Evolutionary conservation across 441 rosid genomes (phyloP).

Genomic region (Syzygium syzygioides): DNA sequence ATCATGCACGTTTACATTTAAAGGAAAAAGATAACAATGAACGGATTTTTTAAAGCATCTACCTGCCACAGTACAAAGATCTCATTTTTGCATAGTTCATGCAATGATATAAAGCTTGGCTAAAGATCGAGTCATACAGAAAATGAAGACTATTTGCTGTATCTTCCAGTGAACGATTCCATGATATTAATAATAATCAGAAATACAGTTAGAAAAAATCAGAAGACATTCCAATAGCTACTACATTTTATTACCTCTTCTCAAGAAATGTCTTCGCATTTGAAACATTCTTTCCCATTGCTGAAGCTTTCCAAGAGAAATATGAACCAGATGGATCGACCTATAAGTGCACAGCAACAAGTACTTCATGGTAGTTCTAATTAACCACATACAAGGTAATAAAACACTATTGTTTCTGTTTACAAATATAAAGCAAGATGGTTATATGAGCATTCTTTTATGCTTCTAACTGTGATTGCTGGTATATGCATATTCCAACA

Average conservation of each 20-base stretch:
- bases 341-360: conserved; percentile 23
- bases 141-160: not conserved
- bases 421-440: not conserved
- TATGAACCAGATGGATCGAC: conserved; percentile 99
- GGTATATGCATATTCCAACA: not conserved
- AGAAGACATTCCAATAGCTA: not conserved
- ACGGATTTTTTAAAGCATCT: not conserved
- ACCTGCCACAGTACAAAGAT: not conserved
- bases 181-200: not conserved
- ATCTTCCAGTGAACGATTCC: not conserved
- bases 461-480: not conserved
- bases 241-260: conserved; percentile 53
- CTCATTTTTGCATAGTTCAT: not conserved
- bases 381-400: not conserved
- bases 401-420: not conserved
- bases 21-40: not conserved
- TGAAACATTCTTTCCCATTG: conserved; percentile 98
- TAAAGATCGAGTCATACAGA: not conserved
- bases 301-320: conserved; percentile 99
- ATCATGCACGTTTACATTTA: not conserved
- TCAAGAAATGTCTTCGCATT: conserved; percentile 99
- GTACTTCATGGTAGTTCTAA: not conserved
- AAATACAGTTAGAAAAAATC: not conserved
- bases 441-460: not conserved
- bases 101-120: not conserved